Evolutionary conservation across 305 asterid genomes (phyloP).

Genomic region (Euphrasia arctica): DNA sequence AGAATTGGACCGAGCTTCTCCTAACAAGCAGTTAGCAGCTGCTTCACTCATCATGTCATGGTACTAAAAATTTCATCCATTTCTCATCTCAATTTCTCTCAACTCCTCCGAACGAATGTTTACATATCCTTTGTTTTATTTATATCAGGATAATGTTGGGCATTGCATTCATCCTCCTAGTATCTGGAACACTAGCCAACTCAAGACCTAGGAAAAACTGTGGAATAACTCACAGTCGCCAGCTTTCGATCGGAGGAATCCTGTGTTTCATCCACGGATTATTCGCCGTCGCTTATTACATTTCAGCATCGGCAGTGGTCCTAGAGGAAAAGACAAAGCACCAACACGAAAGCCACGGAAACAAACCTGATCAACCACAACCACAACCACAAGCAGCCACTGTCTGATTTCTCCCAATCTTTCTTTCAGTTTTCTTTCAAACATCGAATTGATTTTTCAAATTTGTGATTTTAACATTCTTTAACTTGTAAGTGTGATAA

Average conservation of each 20-base stretch:
- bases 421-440: background rate
- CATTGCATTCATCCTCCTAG: conserved; percentile 60
- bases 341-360: conserved; percentile 37
- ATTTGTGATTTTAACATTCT: too few relatives aligned
- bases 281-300: conserved; percentile 63
- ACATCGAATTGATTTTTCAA: background rate
- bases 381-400: conserved; percentile 19
- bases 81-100: background rate
- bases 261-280: conserved; percentile 80
- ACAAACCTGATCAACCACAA: conserved; percentile 29
- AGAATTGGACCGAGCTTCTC: conserved; percentile 59
- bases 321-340: conserved; percentile 45
- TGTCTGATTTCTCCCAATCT: conserved; percentile 25
- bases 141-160: conserved; percentile 53
- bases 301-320: conserved; percentile 55
- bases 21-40: conserved; percentile 65
- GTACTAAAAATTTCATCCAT: conserved; percentile 27
- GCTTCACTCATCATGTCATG: conserved; percentile 74
- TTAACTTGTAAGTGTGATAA: too few relatives aligned
- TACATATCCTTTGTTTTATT: background rate
- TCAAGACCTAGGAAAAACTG: conserved; percentile 59
- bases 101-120: too few relatives aligned
- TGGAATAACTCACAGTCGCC: conserved; percentile 56
- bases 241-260: conserved; percentile 73
- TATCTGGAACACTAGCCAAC: conserved; percentile 64